A percentile compares a stretch with the other conserved stretches of the same genome.
phyloP scores from a whole-genome alignment of 129 eudicot species.

The Lactuca saligna region DNA sequence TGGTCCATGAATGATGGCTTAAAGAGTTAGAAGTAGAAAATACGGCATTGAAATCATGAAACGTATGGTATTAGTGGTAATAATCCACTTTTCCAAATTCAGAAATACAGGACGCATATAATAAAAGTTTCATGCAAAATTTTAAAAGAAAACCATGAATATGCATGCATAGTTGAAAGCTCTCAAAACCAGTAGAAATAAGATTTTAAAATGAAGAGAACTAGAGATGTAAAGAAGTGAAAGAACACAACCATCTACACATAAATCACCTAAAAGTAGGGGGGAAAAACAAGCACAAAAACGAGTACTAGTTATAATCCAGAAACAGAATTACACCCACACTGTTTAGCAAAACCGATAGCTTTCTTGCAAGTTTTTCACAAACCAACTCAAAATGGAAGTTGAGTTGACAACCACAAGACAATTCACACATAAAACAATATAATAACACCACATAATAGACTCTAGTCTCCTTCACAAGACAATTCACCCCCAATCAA shows the following conservation, averaged over 20 bases:
- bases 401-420: conserved; percentile 52
- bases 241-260: not conserved
- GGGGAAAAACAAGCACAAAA: not conserved
- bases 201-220: no score
- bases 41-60: no score
- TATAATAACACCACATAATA: not conserved
- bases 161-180: no score
- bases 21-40: no score
- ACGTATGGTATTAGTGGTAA: no score
- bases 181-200: no score
- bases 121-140: no score
- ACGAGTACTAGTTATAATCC: conserved; percentile 22
- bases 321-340: conserved; percentile 28
- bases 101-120: no score
- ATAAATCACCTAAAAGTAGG: not conserved
- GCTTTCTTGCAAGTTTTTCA: conserved; percentile 27
- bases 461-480: not conserved
- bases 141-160: no score
- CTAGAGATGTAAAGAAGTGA: no score
- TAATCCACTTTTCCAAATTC: no score
- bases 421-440: conserved; percentile 11
- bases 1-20: no score
- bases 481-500: not conserved
- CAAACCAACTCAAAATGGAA: conserved; percentile 30
- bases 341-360: conserved; percentile 29